These are phyloP conservation scores for Carallia brachiata DNA, from an alignment of 345 rosid genomes.

Conservation along the genomic window DNA sequence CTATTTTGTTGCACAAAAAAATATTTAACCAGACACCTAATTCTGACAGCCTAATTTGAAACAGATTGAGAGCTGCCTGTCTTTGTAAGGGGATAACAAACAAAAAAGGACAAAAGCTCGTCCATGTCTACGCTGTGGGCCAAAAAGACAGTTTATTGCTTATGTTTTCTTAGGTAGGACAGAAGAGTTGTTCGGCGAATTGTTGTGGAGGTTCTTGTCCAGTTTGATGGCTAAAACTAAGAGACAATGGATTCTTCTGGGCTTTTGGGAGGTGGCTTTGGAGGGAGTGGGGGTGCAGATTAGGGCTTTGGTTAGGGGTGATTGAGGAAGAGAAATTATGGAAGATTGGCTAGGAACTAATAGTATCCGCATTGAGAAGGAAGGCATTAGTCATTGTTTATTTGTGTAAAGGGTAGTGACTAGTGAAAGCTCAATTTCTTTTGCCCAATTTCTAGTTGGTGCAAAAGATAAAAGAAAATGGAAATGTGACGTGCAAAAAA, in stretches of 20 bases:
- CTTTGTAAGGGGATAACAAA: slow-evolving; percentile 62
- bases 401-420: too few species aligned
- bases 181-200: slow-evolving; percentile 12
- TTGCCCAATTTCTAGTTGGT: too few species aligned
- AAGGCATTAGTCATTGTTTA: not conserved
- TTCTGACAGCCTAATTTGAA: slow-evolving; percentile 21
- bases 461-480: too few species aligned
- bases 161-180: slow-evolving; percentile 25
- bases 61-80: slow-evolving; percentile 73
- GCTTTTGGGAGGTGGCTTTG: slow-evolving; percentile 9
- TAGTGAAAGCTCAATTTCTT: too few species aligned
- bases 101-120: slow-evolving; percentile 48
- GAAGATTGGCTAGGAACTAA: slow-evolving; percentile 32
- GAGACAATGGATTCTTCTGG: slow-evolving; percentile 22
- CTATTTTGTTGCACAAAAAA: too few species aligned
- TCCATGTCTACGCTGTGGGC: slow-evolving; percentile 82
- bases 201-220: slow-evolving; percentile 42
- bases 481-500: too few species aligned
- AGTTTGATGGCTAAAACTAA: slow-evolving; percentile 33
- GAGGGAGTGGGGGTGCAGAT: slow-evolving; percentile 29
- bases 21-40: too few species aligned
- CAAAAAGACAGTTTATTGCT: slow-evolving; percentile 25
- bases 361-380: slow-evolving; percentile 24
- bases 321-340: slow-evolving; percentile 30
- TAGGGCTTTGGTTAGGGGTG: slow-evolving; percentile 31